Percentiles rank a stretch among this genome's conserved stretches.
phyloP scores from a whole-genome alignment of 2,329 filamentous ascomycete genomes.

The Botrytis fragariae region DNA sequence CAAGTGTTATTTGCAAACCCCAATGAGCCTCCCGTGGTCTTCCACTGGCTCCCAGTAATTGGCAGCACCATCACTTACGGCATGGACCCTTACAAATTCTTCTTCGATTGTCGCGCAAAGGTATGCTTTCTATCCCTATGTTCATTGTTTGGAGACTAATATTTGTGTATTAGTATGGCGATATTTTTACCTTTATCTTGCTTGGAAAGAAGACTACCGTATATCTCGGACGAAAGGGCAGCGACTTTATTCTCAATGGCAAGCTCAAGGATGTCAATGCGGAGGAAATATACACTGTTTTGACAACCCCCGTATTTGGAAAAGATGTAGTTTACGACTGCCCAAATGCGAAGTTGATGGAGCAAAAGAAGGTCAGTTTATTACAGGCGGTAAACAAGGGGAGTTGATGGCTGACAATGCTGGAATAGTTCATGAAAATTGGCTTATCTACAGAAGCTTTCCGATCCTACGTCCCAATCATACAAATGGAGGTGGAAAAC shows the following conservation, averaged over 20 bases:
- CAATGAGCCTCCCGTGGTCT: constrained; percentile 77
- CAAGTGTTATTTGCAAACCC: constrained; percentile 81
- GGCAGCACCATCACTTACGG: constrained; percentile 93
- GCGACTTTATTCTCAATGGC: constrained; percentile 89
- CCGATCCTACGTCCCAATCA: constrained; percentile 73
- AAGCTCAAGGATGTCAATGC: constrained; percentile 87
- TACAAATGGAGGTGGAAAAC: constrained; percentile 68
- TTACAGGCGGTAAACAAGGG: not conserved
- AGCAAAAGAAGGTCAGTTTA: constrained; percentile 79
- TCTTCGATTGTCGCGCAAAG: constrained; percentile 70
- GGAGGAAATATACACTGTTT: constrained; percentile 82
- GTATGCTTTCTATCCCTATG: constrained; percentile 49
- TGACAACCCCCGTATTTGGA: constrained; percentile 73
- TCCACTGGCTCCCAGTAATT: constrained; percentile 78
- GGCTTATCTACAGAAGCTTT: constrained; percentile 74
- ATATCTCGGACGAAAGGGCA: constrained; percentile 75
- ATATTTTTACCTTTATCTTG: constrained; percentile 85
- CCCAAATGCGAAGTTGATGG: constrained; percentile 89
- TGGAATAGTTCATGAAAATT: constrained; percentile 70
- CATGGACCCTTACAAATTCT: constrained; percentile 90
- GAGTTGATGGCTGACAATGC: constrained; percentile 26
- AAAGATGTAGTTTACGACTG: constrained; percentile 88
- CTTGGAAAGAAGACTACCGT: constrained; percentile 89
- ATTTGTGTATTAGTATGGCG: constrained; percentile 62
- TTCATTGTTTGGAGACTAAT: constrained; percentile 22